Evolutionary conservation across 2,329 filamentous ascomycete species (phyloP).

Genomic region (Penicillium corylophilum): DNA sequence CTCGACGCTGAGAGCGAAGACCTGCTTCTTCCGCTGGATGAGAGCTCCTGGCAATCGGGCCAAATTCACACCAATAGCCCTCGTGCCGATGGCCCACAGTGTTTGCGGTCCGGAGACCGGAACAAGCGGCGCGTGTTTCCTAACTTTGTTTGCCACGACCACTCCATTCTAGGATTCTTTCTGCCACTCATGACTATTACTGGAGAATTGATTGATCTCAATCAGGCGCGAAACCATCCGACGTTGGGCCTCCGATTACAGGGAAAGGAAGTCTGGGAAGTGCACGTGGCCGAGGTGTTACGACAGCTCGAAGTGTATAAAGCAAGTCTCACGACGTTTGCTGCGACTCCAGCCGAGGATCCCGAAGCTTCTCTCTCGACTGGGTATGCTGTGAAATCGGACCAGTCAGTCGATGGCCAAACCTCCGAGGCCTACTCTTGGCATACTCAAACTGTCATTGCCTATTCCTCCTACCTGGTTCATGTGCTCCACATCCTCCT

Average conservation of each 20-base stretch:
- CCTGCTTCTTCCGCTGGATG: slow-evolving; percentile 81
- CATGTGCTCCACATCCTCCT: slow-evolving; percentile 88
- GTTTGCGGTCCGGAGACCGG: slow-evolving; percentile 32
- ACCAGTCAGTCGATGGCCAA: slow-evolving; percentile 48
- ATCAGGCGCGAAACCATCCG: slow-evolving; percentile 85
- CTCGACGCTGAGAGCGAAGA: slow-evolving; percentile 85
- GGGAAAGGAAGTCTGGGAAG: slow-evolving; percentile 74
- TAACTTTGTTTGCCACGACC: slow-evolving; percentile 78
- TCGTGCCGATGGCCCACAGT: slow-evolving; percentile 38
- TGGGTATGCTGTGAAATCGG: slow-evolving; percentile 57
- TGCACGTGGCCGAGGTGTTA: slow-evolving; percentile 74
- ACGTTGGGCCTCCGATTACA: slow-evolving; percentile 74
- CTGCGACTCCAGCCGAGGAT: slow-evolving; percentile 24
- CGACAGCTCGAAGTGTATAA: slow-evolving; percentile 80
- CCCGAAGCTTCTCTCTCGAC: slow-evolving; percentile 37
- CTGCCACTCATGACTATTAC: slow-evolving; percentile 92
- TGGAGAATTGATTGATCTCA: slow-evolving; percentile 85
- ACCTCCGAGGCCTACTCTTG: slow-evolving; percentile 36
- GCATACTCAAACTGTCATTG: slow-evolving; percentile 81
- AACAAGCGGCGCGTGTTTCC: slow-evolving; percentile 64
- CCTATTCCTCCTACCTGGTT: slow-evolving; percentile 89
- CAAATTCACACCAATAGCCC: slow-evolving; percentile 64
- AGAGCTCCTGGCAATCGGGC: slow-evolving; percentile 80
- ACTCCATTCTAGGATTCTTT: slow-evolving; percentile 90
- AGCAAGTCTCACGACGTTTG: slow-evolving; percentile 61